phyloP scores from a whole-genome alignment of 306 rosid genomes.

The Hippophae tibetana region DNA sequence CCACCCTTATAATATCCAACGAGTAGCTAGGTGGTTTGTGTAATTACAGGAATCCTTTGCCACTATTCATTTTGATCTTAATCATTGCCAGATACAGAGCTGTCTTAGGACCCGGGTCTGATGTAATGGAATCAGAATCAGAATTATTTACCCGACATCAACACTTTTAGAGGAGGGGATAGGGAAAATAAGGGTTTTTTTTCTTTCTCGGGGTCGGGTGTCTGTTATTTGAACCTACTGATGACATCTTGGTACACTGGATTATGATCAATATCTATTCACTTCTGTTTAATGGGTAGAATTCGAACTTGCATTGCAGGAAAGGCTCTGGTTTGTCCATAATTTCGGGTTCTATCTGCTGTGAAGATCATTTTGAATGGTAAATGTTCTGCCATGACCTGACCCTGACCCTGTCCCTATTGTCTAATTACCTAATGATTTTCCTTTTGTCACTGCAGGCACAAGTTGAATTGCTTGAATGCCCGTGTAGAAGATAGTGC shows the following conservation, averaged over 20 bases:
- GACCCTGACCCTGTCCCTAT: background rate
- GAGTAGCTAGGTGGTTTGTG: too few species aligned
- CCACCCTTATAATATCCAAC: too few species aligned
- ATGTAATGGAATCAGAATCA: too few species aligned
- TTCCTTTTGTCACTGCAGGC: constrained; percentile 40
- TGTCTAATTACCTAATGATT: constrained; percentile 6
- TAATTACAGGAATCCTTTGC: too few species aligned
- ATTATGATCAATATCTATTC: background rate
- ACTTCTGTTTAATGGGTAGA: constrained; percentile 2
- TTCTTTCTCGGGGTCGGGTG: too few species aligned
- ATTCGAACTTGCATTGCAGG: constrained; percentile 35
- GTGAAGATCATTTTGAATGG: constrained; percentile 87
- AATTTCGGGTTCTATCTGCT: constrained; percentile 67
- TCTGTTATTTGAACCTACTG: too few species aligned
- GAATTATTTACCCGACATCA: too few species aligned
- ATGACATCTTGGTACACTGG: background rate
- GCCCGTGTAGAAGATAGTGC: constrained; percentile 57
- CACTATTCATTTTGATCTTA: too few species aligned
- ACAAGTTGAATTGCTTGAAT: constrained; percentile 77
- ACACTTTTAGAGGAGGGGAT: too few species aligned
- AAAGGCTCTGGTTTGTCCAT: constrained; percentile 61
- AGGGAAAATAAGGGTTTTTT: too few species aligned
- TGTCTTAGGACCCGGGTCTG: too few species aligned
- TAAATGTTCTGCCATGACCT: constrained; percentile 1
- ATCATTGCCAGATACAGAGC: too few species aligned